Conservation (phyloP, 2,329 filamentous ascomycete species). For the Ceratocystiopsis brevicomis region DNA sequence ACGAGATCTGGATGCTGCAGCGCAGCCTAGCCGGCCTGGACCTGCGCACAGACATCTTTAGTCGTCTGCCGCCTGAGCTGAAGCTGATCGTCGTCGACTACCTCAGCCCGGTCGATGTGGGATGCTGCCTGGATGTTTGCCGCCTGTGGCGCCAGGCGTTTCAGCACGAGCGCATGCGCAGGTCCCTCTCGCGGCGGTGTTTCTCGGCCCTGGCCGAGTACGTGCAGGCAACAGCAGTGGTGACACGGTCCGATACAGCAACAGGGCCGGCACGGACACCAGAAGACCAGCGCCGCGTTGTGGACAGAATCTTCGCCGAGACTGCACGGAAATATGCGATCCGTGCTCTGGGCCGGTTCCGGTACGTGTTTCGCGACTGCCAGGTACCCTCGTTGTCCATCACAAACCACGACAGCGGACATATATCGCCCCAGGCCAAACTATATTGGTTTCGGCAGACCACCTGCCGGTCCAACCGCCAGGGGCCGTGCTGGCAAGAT, state of each 20-base stretch:
- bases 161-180: constrained; percentile 1
- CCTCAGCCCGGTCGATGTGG: constrained; percentile 7
- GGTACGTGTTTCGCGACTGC: constrained; percentile 3
- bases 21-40: constrained; percentile 4
- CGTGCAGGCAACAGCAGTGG: neutral
- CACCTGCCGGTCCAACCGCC: neutral
- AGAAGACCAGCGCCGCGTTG: neutral
- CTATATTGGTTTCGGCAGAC: no score
- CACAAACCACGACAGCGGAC: no score
- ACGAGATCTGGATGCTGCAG: constrained; percentile 9
- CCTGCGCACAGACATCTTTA: constrained; percentile 7
- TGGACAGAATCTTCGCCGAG: constrained; percentile 1
- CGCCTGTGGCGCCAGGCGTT: constrained; percentile 4
- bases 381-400: neutral
- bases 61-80: constrained; percentile 8
- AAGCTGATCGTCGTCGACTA: constrained; percentile 5
- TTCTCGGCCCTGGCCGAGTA: constrained; percentile 8
- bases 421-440: no score
- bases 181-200: constrained; percentile 1
- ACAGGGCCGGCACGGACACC: neutral
- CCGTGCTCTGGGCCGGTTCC: constrained; percentile 4
- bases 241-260: no score
- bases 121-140: constrained; percentile 8
- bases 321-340: constrained; percentile 2
- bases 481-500: neutral